Evolutionary conservation across 2,329 filamentous ascomycete genomes (phyloP), one percentile per base, ranked within the genome.

Genomic region (Beauveria caledonica): DNA sequence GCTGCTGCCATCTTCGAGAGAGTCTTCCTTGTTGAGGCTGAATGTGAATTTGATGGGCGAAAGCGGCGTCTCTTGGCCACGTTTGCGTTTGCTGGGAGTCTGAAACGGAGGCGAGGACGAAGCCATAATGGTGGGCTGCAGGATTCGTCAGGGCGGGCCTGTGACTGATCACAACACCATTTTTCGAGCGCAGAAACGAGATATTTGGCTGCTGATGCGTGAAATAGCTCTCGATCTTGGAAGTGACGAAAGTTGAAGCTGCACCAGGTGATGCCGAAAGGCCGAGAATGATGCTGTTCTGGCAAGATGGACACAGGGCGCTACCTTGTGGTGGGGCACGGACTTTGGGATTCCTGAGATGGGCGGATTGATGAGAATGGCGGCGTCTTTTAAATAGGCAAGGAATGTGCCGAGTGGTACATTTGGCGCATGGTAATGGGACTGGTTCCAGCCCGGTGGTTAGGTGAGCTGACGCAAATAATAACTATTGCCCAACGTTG

Each of bases 21-120:
- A 61, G 62, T 69, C 54, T 39, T 68, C 62, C 5, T 63, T 64
- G 64, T 71, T 58, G 49, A 69, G 63, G 60, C 79, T 75, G 65
- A 83, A 83, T 1, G 78, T 77, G 68, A 82, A 82, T 52, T 72
- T 68, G 60, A 72, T 63, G n/a, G 74, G 72, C 11, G 72, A 68
- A 45, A 68, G 56, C 60, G 66, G 69, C 19, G 65, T 63, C 13
- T 75, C 70, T 21, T 76, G 70, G 64, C 70, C 73, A 44, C 77
- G 73, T 66, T 80, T 80, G 59, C 78, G 75, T 68, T 80, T 80
- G 13, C 77, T 76, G 19, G 78, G 78, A 48, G 60, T 65, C 33
- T 60, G 58, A 54, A 60, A 48, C 45, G 49, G 42, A 29, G 60
- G 60, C 2, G 60, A 56, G 5, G 60, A 59, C 27, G 45, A 58